phyloP scores from a whole-genome alignment of 345 rosid genomes.

The Streptanthus diversifolius region DNA sequence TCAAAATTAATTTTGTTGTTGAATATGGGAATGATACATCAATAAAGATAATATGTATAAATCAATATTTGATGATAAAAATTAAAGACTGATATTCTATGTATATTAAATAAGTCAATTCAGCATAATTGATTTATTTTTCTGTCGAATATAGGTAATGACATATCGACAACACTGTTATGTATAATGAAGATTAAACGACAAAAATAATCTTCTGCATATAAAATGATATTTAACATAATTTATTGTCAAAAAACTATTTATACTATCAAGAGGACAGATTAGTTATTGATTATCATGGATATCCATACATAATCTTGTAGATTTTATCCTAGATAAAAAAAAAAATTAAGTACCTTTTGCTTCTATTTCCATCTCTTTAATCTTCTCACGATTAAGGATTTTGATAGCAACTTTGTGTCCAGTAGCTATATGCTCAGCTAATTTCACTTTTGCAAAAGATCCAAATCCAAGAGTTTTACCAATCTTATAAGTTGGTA shows the following conservation, averaged over 20 bases:
- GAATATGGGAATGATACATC: no score
- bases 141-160: background rate
- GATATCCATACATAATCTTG: background rate
- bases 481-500: conserved; percentile 67
- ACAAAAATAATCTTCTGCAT: background rate
- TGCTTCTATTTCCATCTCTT: conserved; percentile 54
- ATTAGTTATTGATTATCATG: background rate
- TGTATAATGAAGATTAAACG: background rate
- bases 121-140: background rate
- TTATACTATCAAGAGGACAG: background rate
- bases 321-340: background rate
- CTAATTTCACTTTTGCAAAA: conserved; percentile 85
- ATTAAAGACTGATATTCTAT: background rate
- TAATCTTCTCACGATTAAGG: conserved; percentile 69
- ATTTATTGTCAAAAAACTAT: background rate
- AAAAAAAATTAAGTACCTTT: conserved; percentile 47
- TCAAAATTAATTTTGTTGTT: no score
- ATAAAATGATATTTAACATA: background rate
- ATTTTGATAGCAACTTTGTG: conserved; percentile 91
- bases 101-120: background rate
- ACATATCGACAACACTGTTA: background rate
- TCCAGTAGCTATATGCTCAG: conserved; percentile 65
- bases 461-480: conserved; percentile 79
- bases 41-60: background rate
- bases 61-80: background rate